Conservation (phyloP, 106 monocot species). For the Phalaenopsis aphrodite region DNA sequence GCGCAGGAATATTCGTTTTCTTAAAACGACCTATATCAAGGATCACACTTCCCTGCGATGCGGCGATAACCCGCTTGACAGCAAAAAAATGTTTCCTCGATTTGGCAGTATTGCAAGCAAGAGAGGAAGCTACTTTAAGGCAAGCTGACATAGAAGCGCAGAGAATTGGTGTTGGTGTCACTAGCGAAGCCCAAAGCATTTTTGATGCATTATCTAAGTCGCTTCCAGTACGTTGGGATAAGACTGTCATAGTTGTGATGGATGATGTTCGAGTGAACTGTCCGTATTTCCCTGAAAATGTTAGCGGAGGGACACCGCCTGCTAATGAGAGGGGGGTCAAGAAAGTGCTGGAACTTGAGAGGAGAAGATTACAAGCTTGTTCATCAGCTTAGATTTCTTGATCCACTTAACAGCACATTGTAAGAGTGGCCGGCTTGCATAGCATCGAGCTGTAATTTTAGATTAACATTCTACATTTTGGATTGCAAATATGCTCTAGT, state of each 20-base stretch:
- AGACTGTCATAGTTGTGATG: constrained; percentile 84
- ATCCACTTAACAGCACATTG: background rate
- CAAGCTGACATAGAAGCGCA: constrained; percentile 85
- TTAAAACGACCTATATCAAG: constrained; percentile 66
- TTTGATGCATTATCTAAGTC: constrained; percentile 94
- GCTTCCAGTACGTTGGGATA: constrained; percentile 90
- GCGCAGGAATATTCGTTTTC: constrained; percentile 49
- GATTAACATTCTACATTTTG: too few species aligned
- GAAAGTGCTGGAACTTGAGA: constrained; percentile 95
- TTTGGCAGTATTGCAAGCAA: constrained; percentile 45
- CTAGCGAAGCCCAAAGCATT: constrained; percentile 47
- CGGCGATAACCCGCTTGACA: constrained; percentile 65
- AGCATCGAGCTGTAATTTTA: background rate
- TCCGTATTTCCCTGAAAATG: constrained; percentile 80
- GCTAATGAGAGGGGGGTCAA: constrained; percentile 90
- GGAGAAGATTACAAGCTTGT: constrained; percentile 69
- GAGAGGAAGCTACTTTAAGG: constrained; percentile 76
- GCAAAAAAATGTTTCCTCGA: constrained; percentile 55
- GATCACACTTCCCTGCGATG: constrained; percentile 40
- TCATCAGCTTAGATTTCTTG: constrained; percentile 10
- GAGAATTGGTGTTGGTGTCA: constrained; percentile 84
- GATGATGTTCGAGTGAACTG: constrained; percentile 71
- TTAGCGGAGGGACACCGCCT: constrained; percentile 70
- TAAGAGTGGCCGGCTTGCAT: too few species aligned
- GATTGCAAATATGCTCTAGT: background rate